Percentiles rank a stretch among this genome's conserved stretches.
Evolutionary conservation across 345 rosid species (phyloP).

Genomic region (Hibiscus mutabilis): DNA sequence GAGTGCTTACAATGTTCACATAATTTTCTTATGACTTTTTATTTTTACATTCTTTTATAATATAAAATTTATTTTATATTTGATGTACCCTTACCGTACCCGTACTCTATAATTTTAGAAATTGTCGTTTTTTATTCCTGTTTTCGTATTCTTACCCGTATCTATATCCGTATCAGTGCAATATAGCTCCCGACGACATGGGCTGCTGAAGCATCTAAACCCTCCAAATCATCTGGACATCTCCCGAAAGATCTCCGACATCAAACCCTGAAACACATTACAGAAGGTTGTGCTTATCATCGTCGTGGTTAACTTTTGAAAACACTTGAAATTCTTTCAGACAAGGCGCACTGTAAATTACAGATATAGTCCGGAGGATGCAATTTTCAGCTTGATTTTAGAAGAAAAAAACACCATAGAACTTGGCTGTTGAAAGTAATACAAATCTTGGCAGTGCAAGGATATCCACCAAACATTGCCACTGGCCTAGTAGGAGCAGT

Average conservation of each 20-base stretch:
- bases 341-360: not conserved
- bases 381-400: not conserved
- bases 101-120: too few relatives aligned
- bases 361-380: not conserved
- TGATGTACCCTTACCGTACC: too few relatives aligned
- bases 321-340: not conserved
- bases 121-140: too few relatives aligned
- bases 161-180: too few relatives aligned
- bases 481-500: slow-evolving; percentile 77
- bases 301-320: not conserved
- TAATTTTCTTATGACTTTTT: too few relatives aligned
- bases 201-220: slow-evolving; percentile 72
- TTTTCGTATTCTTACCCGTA: too few relatives aligned
- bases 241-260: slow-evolving; percentile 54
- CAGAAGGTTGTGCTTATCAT: not conserved
- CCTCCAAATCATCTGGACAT: slow-evolving; percentile 64
- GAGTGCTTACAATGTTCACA: too few relatives aligned
- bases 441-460: slow-evolving; percentile 63
- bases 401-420: not conserved
- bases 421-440: not conserved
- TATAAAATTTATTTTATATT: too few relatives aligned
- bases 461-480: slow-evolving; percentile 60
- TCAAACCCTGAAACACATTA: slow-evolving; percentile 55
- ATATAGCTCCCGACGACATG: slow-evolving; percentile 67
- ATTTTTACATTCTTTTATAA: too few relatives aligned